Evolutionary conservation across 495 filamentous ascomycete genomes (phyloP), one percentile per base, ranked within the genome.

Genomic region (Hypoxylon cercidicola): DNA sequence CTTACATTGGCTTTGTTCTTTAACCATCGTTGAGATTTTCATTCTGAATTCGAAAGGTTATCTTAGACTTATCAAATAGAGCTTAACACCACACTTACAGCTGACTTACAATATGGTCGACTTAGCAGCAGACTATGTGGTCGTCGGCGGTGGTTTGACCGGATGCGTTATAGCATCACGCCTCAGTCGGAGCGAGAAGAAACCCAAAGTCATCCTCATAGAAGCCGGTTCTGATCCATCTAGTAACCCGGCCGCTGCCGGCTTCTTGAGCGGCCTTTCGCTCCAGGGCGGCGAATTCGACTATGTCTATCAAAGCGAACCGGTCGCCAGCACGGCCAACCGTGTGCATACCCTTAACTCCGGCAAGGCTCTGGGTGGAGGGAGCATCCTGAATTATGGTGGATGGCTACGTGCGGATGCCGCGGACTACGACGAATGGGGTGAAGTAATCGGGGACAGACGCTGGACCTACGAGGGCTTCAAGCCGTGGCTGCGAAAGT

Each of bases 351-450:
- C 39, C 21, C 56, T 72, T n/a, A 56, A 35, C 12, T 66, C 75
- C 3, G 78, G 76, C 10, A 78, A 81, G 44, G 74, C 57, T n/a
- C 70, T 82, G 4, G 66, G 69, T 1, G 78, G 79, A 56, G 65
- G 51, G 13, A 73, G 63, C 25, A 61, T 70, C 1, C 60, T 75
- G 44, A 79, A 78, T 60, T 76, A 70, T 35, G 75, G 70, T 15
- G 64, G 47, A 8, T 81, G 76, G 78, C 64, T 72, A 18, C 72
- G 78, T 11, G 78, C 73, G 7, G 70, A 74, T 58, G 66, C 64
- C 12, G 52, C 25, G 2, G 77, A 82, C 48, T 81, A 79, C 41
- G 75, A 80, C 15, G 64, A 64, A 13, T 81, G 80, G 80, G 78
- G 64, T 30, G 46, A 68, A 37, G 9, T 70, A 6, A 74, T 75